Evolutionary conservation across 2,329 filamentous ascomycete species (phyloP).

Genomic region (Lachnellula occidentalis): DNA sequence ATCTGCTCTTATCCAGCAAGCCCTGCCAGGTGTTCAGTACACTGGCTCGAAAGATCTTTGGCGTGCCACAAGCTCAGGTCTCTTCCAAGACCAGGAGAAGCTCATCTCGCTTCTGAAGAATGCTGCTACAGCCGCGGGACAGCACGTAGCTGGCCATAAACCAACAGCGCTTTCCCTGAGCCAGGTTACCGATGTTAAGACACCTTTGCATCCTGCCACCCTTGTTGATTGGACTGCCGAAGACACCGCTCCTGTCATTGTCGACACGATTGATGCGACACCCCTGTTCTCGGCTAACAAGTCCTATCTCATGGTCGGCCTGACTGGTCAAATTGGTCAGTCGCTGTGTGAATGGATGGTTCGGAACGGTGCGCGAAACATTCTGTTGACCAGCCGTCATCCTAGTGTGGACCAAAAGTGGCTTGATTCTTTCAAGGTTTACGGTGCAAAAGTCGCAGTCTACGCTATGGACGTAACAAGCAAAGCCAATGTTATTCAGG

Average conservation of each 20-base stretch:
- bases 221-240: constrained; percentile 8
- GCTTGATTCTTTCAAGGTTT: constrained; percentile 16
- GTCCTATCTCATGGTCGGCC: constrained; percentile 29
- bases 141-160: constrained; percentile 6
- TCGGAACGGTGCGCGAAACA: constrained; percentile 31
- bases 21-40: constrained; percentile 7
- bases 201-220: neutral
- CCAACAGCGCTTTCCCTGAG: constrained; percentile 6
- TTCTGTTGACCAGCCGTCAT: constrained; percentile 37
- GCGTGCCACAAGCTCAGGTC: constrained; percentile 8
- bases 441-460: constrained; percentile 18
- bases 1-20: constrained; percentile 8
- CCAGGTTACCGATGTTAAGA: constrained; percentile 6
- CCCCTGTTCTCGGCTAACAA: constrained; percentile 15
- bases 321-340: constrained; percentile 28
- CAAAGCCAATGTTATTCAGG: constrained; percentile 14
- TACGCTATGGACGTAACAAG: constrained; percentile 19
- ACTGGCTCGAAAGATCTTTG: constrained; percentile 8
- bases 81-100: constrained; percentile 9
- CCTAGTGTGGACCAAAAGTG: constrained; percentile 32
- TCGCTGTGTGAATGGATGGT: constrained; percentile 38
- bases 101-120: constrained; percentile 7
- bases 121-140: constrained; percentile 6
- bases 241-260: constrained; percentile 4
- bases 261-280: constrained; percentile 5